These are phyloP conservation scores for Caulochytrium protostelioides DNA, from an alignment of 371 early-diverging fungal species.

Conservation along the genomic window DNA sequence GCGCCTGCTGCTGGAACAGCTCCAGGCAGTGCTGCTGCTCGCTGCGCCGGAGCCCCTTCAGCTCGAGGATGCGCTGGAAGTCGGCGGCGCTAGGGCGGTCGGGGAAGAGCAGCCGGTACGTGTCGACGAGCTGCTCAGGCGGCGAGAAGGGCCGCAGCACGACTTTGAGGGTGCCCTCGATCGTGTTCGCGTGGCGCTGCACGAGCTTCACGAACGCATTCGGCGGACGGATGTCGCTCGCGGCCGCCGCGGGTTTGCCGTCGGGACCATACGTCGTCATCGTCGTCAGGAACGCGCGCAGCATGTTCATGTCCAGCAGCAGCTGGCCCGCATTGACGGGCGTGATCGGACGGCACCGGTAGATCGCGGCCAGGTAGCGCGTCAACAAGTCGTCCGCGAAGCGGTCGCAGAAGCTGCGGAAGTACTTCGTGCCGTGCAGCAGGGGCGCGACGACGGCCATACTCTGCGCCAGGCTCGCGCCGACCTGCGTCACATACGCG, in stretches of 20 bases:
- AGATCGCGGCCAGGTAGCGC: neutral
- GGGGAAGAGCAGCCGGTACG: constrained; percentile 60
- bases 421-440: constrained; percentile 49
- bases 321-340: constrained; percentile 33
- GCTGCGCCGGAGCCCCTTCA: no score
- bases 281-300: constrained; percentile 50
- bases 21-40: no score
- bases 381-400: constrained; percentile 44
- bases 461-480: constrained; percentile 21
- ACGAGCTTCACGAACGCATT: neutral
- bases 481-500: constrained; percentile 49
- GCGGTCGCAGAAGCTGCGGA: constrained; percentile 68
- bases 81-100: constrained; percentile 37
- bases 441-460: constrained; percentile 30
- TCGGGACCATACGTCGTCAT: constrained; percentile 42
- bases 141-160: constrained; percentile 72
- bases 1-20: no score
- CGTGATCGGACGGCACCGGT: constrained; percentile 25
- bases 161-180: constrained; percentile 69
- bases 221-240: constrained; percentile 31
- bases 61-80: constrained; percentile 52
- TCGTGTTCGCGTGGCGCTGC: constrained; percentile 9
- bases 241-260: constrained; percentile 13
- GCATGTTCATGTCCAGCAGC: constrained; percentile 72
- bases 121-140: constrained; percentile 54